These are phyloP conservation scores for Aspergillus fumigatiaffinis DNA, from an alignment of 2,329 filamentous ascomycete species.

Conservation along the genomic window DNA sequence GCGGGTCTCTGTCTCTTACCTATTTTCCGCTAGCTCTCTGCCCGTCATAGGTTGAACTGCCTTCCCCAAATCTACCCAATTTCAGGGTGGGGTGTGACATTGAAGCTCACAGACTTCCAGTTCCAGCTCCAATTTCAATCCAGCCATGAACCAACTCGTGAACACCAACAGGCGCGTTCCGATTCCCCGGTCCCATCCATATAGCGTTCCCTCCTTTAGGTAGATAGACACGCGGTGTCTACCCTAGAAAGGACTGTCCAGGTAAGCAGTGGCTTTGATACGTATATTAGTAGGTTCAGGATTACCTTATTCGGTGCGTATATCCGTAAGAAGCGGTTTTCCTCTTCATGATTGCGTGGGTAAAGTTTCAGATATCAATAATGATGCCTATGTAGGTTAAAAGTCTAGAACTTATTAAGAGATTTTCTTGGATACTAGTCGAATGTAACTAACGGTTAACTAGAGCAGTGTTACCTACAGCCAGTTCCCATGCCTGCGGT, in stretches of 20 bases:
- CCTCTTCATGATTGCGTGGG: too few relatives aligned
- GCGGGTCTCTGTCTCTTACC: not conserved
- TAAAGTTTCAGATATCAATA: too few relatives aligned
- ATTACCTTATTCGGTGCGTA: too few relatives aligned
- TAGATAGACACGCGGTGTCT: not conserved
- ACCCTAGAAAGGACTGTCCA: not conserved
- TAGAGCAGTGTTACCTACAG: not conserved
- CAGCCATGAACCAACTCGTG: not conserved
- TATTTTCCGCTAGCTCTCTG: not conserved
- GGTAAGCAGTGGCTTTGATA: not conserved
- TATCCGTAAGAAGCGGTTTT: too few relatives aligned
- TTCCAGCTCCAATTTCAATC: not conserved
- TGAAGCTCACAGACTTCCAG: not conserved
- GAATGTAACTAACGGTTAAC: not conserved
- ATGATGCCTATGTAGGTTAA: too few relatives aligned
- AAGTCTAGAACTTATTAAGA: too few relatives aligned
- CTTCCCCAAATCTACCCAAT: not conserved
- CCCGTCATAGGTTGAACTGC: not conserved
- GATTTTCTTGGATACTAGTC: too few relatives aligned
- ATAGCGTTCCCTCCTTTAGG: slow-evolving; percentile 1
- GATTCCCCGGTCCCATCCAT: slow-evolving; percentile 10
- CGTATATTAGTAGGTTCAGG: too few relatives aligned
- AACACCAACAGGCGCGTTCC: slow-evolving; percentile 3
- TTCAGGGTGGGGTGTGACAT: not conserved
- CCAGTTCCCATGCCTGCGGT: slow-evolving; percentile 6